Evolutionary conservation across 1,284 basidiomycete genomes (phyloP).

Genomic region (Puccinia novopanici): DNA sequence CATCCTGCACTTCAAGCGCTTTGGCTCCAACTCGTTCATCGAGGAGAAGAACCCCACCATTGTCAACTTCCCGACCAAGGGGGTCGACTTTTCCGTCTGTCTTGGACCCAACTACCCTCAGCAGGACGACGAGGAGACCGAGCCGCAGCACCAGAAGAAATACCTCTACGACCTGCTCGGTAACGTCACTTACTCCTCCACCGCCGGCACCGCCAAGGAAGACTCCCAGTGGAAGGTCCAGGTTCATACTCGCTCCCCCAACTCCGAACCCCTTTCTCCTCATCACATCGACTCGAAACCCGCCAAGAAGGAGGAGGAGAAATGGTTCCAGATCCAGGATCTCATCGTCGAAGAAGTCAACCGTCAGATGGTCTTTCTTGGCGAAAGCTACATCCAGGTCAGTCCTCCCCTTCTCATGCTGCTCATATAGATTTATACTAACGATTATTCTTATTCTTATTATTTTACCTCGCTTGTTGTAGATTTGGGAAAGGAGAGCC

Average conservation of each 20-base stretch:
- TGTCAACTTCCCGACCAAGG: slow-evolving; percentile 91
- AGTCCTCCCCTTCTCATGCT: slow-evolving; percentile 37
- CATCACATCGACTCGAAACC: background rate
- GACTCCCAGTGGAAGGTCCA: slow-evolving; percentile 87
- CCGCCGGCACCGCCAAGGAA: slow-evolving; percentile 86
- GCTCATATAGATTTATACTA: too few species aligned
- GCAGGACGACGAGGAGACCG: too few species aligned
- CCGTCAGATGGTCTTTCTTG: slow-evolving; percentile 96
- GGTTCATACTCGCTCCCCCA: slow-evolving; percentile 65
- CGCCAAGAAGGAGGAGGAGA: slow-evolving; percentile 74
- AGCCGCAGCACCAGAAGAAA: slow-evolving; percentile 57
- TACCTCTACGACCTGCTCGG: slow-evolving; percentile 86
- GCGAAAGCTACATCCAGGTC: slow-evolving; percentile 92
- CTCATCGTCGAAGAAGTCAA: slow-evolving; percentile 91
- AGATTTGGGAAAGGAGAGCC: too few species aligned
- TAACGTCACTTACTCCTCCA: slow-evolving; percentile 91
- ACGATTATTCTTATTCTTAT: too few species aligned
- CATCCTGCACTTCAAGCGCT: slow-evolving; percentile 92
- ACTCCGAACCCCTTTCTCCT: slow-evolving; percentile 61
- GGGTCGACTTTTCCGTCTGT: slow-evolving; percentile 88
- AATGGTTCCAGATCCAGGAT: slow-evolving; percentile 97
- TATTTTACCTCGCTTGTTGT: too few species aligned
- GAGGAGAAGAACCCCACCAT: slow-evolving; percentile 99
- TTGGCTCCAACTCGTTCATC: slow-evolving; percentile 96
- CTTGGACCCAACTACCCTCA: slow-evolving; percentile 61